Evolutionary conservation across 2,329 filamentous ascomycete species (phyloP), one percentile per base, ranked within the genome.

Genomic region (Elsinoe fawcettii): DNA sequence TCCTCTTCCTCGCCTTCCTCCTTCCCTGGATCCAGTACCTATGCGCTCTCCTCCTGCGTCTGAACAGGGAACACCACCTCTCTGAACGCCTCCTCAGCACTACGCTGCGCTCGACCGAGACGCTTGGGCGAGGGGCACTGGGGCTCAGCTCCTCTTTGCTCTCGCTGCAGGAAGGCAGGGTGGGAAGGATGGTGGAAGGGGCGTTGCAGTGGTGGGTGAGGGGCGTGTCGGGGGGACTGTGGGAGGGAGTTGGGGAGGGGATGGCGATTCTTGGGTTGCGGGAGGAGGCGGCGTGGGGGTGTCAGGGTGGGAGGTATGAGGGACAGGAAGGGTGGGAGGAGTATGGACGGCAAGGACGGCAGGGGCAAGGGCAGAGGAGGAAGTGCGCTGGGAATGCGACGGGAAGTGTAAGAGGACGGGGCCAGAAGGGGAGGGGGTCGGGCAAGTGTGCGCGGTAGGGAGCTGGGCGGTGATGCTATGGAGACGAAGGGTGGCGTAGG

Each of bases 61-160:
- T 85, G 61, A 86, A 90, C 66, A 78, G 83, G 14, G 77, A 82
- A 62, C 81, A 89, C 69, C 81, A 80, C 60, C 75, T 90, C 59
- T 83, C 79, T 0, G 79, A 84, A 64, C 77, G 78, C 22, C 60
- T 85, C 1, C 68, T 85, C 16, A 73, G 75, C 6, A 73, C 74
- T 20, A 72, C 80, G 5, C 69, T 84, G 30, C 73, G 74, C 47
- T 74, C 79, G 1, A 78, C 80, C 2, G 78, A 83, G 60, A 70
- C 69, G 49, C 62, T 85, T 43, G 78, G 82, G 2, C 77, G 77
- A 58, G 71, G 74, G 14, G 74, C 80, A 18, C 62, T 82, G 25
- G 73, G 70, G 32, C 64, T 86, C 3, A 79, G 79, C 8, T 76
- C 77, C 8, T 75, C 78, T 0, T 72, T 88, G 2, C 77, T 77